Percentiles rank a stretch among this genome's conserved stretches.
Evolutionary conservation across 139 green algal genomes (phyloP).

Genomic region (Chlamydomonas sp.): DNA sequence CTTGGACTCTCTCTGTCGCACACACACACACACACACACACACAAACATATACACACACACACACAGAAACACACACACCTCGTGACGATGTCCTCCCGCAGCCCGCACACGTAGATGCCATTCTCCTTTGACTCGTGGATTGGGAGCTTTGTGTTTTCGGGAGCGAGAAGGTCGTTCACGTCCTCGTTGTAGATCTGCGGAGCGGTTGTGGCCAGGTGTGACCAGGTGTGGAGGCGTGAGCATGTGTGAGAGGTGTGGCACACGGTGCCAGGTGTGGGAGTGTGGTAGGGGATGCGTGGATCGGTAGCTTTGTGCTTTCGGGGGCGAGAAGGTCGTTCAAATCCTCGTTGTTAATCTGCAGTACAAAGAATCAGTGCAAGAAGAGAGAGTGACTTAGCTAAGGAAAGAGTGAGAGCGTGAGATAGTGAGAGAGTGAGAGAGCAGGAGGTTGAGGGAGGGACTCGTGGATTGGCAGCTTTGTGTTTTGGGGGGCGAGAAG

Average conservation of each 20-base stretch:
- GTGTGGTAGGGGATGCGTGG: constrained; percentile 43
- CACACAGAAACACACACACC: too few relatives aligned
- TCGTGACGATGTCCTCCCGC: constrained; percentile 86
- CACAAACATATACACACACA: too few relatives aligned
- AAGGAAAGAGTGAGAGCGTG: too few relatives aligned
- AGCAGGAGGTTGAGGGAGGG: not conserved
- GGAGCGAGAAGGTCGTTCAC: constrained; percentile 87
- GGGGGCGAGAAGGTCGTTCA: constrained; percentile 83
- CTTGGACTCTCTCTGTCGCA: too few relatives aligned
- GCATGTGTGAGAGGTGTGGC: too few relatives aligned
- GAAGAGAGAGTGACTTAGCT: not conserved
- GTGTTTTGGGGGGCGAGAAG: constrained; percentile 70
- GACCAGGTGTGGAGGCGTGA: too few relatives aligned
- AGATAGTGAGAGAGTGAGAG: too few relatives aligned
- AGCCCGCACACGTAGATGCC: constrained; percentile 88
- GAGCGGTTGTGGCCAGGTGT: not conserved
- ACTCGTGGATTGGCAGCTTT: constrained; percentile 80
- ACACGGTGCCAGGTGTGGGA: too few relatives aligned
- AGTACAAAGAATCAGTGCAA: not conserved
- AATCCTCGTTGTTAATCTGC: constrained; percentile 96
- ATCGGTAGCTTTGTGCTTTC: constrained; percentile 73
- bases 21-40: too few relatives aligned
- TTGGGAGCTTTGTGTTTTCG: constrained; percentile 68
- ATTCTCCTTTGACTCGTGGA: constrained; percentile 76
- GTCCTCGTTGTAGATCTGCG: constrained; percentile 96